Conservation (phyloP, 2,329 filamentous ascomycete genomes). For the Rhinocladiella mackenziei region DNA sequence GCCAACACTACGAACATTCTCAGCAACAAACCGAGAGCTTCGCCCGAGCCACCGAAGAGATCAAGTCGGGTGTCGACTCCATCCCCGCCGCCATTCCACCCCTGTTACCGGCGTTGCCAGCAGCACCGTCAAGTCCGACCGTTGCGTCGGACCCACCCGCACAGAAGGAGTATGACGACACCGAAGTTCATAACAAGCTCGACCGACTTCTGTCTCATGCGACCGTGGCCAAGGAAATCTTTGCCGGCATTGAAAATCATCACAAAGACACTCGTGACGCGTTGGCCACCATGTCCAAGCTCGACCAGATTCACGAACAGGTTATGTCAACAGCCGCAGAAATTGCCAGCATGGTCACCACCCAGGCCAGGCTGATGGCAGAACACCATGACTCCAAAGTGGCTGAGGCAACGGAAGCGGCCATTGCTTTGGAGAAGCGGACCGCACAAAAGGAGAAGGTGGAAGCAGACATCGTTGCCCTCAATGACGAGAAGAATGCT, state of each 20-base stretch:
- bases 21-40: slow-evolving; percentile 88
- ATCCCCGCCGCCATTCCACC: slow-evolving; percentile 52
- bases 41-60: slow-evolving; percentile 61
- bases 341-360: slow-evolving; percentile 74
- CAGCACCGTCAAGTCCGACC: slow-evolving; percentile 30
- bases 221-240: slow-evolving; percentile 37
- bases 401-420: slow-evolving; percentile 74
- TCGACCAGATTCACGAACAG: slow-evolving; percentile 85
- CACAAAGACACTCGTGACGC: slow-evolving; percentile 64
- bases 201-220: slow-evolving; percentile 43
- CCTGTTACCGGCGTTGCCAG: slow-evolving; percentile 51
- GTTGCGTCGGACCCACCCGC: slow-evolving; percentile 30
- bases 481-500: slow-evolving; percentile 59
- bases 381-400: slow-evolving; percentile 76
- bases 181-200: slow-evolving; percentile 61
- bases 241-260: slow-evolving; percentile 57
- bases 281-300: slow-evolving; percentile 69
- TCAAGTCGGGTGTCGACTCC: slow-evolving; percentile 53
- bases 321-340: slow-evolving; percentile 80
- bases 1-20: slow-evolving; percentile 83
- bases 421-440: slow-evolving; percentile 73
- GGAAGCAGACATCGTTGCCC: slow-evolving; percentile 48
- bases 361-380: slow-evolving; percentile 68
- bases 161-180: slow-evolving; percentile 53
- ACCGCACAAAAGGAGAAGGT: slow-evolving; percentile 62